phyloP scores from a whole-genome alignment of 768 basidiomycete genomes.

The Pholiota microspora region DNA sequence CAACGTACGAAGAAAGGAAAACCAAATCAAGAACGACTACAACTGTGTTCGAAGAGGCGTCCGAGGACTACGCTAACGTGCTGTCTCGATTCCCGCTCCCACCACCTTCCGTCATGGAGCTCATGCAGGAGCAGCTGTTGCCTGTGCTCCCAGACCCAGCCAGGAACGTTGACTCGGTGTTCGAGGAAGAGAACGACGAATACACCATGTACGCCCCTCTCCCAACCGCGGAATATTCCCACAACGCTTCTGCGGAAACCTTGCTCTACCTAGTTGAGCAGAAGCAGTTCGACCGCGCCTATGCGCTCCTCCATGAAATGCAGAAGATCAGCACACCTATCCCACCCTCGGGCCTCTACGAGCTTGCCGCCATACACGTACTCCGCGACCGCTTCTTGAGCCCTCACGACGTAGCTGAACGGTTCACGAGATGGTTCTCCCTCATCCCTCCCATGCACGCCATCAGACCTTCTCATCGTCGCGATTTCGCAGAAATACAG shows the following conservation, averaged over 20 bases:
- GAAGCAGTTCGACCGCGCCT: neutral
- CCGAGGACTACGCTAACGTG: neutral
- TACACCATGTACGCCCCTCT: neutral
- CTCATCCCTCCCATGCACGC: neutral
- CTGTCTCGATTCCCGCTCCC: constrained; percentile 1
- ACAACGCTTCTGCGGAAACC: neutral
- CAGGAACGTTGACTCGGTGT: neutral
- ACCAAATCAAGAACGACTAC: neutral
- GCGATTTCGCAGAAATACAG: neutral
- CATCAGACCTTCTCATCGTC: neutral
- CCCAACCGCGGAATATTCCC: no score
- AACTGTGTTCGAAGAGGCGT: constrained; percentile 1
- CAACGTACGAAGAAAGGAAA: neutral
- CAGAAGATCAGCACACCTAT: neutral
- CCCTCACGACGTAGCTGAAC: neutral
- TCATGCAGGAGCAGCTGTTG: neutral
- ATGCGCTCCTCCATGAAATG: neutral
- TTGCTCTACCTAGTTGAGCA: neutral
- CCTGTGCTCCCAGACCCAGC: neutral
- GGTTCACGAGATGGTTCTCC: neutral
- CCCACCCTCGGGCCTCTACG: neutral
- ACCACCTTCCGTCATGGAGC: neutral
- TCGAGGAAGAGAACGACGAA: neutral
- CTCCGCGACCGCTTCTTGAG: neutral
- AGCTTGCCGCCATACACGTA: neutral